A percentile compares a stretch with the other conserved stretches of the same genome.
Evolutionary conservation across 768 basidiomycete species (phyloP).

Genomic region (Clathrus columnatus): DNA sequence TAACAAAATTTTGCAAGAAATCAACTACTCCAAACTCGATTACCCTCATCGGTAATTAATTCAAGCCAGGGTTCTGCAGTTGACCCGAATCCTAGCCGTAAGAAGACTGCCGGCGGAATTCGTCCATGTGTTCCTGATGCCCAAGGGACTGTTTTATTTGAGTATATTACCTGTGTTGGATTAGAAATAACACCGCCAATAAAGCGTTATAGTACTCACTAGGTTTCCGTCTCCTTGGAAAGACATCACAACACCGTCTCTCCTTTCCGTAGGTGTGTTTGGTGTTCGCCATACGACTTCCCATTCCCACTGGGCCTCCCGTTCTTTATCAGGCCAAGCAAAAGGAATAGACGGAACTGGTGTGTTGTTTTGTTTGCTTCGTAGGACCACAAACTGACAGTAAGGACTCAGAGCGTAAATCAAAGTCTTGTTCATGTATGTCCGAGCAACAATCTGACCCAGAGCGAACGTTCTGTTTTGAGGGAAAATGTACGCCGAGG

Average conservation of each 20-base stretch:
- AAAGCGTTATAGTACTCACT: constrained; percentile 7
- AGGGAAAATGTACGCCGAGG: constrained; percentile 12
- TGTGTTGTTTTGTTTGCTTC: constrained; percentile 1
- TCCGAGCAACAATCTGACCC: constrained; percentile 11
- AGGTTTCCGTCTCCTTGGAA: constrained; percentile 20
- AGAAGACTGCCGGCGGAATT: neutral
- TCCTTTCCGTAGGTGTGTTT: constrained; percentile 5
- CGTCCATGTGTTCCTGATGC: constrained; percentile 2
- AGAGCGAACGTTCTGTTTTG: neutral
- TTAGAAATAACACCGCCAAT: neutral
- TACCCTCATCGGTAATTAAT: neutral
- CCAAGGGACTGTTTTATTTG: constrained; percentile 6
- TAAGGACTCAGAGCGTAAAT: constrained; percentile 14
- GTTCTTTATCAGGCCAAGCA: constrained; percentile 10
- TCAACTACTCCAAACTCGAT: constrained; percentile 5
- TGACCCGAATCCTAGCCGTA: constrained; percentile 4
- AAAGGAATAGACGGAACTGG: constrained; percentile 8
- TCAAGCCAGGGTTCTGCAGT: constrained; percentile 9
- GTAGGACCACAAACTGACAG: constrained; percentile 15
- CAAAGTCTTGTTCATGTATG: constrained; percentile 7
- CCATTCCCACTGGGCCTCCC: constrained; percentile 11
- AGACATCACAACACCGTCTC: constrained; percentile 2
- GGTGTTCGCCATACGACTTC: constrained; percentile 15
- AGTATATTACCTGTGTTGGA: constrained; percentile 2
- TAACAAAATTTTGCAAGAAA: too few species aligned